These are phyloP conservation scores for Starmerella bombicola DNA, from an alignment of 805 yeast genomes.

Conservation along the genomic window DNA sequence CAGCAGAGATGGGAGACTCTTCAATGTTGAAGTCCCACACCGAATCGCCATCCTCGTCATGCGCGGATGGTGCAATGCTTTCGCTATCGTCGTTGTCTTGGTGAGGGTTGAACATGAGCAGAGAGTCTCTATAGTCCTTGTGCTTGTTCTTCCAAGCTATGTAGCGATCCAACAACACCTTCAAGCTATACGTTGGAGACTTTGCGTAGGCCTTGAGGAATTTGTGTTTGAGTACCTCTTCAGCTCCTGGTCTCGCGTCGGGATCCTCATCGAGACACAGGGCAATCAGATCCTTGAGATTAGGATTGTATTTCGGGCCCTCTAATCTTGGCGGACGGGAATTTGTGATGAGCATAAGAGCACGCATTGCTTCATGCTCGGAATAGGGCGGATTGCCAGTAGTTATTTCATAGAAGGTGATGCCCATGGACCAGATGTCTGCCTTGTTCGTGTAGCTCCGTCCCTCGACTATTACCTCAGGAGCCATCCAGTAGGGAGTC, in stretches of 20 bases:
- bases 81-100: constrained; percentile 18
- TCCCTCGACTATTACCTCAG: constrained; percentile 37
- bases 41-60: constrained; percentile 23
- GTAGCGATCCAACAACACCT: constrained; percentile 53
- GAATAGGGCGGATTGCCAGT: constrained; percentile 97
- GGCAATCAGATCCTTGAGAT: constrained; percentile 78
- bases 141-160: constrained; percentile 46
- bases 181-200: constrained; percentile 46
- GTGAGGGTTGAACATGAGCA: constrained; percentile 25
- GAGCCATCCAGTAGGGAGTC: constrained; percentile 48
- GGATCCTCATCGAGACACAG: constrained; percentile 89
- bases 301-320: constrained; percentile 67
- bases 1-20: background rate
- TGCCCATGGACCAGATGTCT: constrained; percentile 95
- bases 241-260: constrained; percentile 75
- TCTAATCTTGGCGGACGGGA: constrained; percentile 91
- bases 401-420: constrained; percentile 84
- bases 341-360: constrained; percentile 85
- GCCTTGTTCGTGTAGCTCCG: constrained; percentile 52
- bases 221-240: constrained; percentile 62
- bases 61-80: constrained; percentile 21
- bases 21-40: constrained; percentile 26
- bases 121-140: constrained; percentile 34
- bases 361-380: constrained; percentile 87
- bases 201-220: constrained; percentile 54